A percentile compares a stretch with the other conserved stretches of the same genome.
These are phyloP conservation scores for Hordeum vulgare DNA, from an alignment of 176 grass and related monocot genomes.

Conservation along the genomic window MorexV3_pseudomolecules_assembly NC_058522.1:884429-884928, in stretches of 20 bases:
- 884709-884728: not conserved
- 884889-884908: not conserved
- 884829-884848: not conserved
- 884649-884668: no score
- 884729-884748: not conserved
- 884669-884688: not conserved
- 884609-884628: no score
- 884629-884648: no score
- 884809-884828: not conserved
- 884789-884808: not conserved
- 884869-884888: not conserved
- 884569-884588: no score
- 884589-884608: no score
- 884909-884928: no score
- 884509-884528: not conserved
- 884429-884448: not conserved
- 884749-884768: slow-evolving; percentile 3
- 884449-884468: not conserved
- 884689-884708: not conserved
- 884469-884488: slow-evolving; percentile 18
- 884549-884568: no score
- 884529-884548: no score
- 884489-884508: not conserved
- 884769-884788: slow-evolving; percentile 11
- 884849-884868: not conserved